Evolutionary conservation across 2,329 filamentous ascomycete genomes (phyloP), one percentile per base, ranked within the genome.

Genomic region (Truncatella angustata): DNA sequence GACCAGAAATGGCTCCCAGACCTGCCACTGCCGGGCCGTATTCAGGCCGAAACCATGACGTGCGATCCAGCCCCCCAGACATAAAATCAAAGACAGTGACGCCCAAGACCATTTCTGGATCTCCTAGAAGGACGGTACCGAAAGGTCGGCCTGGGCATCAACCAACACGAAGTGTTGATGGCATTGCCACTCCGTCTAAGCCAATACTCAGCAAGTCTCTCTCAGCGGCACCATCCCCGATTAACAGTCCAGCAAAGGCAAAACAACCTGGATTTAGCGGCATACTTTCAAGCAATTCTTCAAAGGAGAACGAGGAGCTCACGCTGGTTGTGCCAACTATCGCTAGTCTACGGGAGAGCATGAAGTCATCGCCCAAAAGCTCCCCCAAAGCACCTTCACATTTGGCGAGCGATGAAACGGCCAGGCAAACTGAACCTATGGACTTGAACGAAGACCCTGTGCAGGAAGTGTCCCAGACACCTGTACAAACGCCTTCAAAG

Each of bases 11-110:
- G 59, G 76, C 76, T 39, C 71, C 78, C 24, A 75, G 84, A 52
- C 84, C 84, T 30, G 84, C 84, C 11, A 87, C 84, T 11, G 84
- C 84, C 10, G 84, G 84, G 0, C 84, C 84, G 0, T 87, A 87
- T 63, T 86, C 84, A 18, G 77, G 84, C 9, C 73, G 84, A 57
- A 74, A 74, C n/a, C 78, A 80, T 48, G 75, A 77, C 47, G 66
- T 64, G 60, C 70, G 72, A 12, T 60, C 70, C 3, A 82, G 79
- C 56, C 80, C 79, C 5, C 58, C 65, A 2, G 76, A 78, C 36
- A 57, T 67, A 21, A 78, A 70, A 58, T 62, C 73, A 16, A 84
- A 77, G 65, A 63, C 69, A 3, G 68, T 70, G 43, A 79, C 77
- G 5, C 74, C 81, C 1, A 82, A 76, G 62, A 66, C 72, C n/a